phyloP scores from a whole-genome alignment of 2,329 filamentous ascomycete genomes.

The Fusarium devonianum region DNA sequence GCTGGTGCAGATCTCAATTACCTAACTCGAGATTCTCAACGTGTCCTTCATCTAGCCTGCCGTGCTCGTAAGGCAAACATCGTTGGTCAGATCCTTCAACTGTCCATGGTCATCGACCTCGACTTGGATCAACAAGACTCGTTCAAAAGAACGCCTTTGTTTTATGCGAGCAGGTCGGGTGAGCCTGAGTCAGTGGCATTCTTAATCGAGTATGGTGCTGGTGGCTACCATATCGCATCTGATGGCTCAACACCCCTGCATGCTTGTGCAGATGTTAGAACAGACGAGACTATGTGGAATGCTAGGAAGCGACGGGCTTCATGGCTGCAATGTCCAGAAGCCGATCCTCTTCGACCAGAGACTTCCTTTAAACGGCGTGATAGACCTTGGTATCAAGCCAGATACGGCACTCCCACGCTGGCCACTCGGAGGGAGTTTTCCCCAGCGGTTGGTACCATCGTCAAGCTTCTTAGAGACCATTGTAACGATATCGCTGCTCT shows the following conservation, averaged over 20 bases:
- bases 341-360: slow-evolving; percentile 11
- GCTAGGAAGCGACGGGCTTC: neutral
- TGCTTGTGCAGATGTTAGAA: slow-evolving; percentile 22
- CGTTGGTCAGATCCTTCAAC: slow-evolving; percentile 14
- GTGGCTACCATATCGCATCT: neutral
- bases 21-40: slow-evolving; percentile 25
- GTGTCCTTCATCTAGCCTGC: slow-evolving; percentile 30
- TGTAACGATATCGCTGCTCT: neutral
- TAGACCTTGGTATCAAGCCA: neutral
- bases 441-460: slow-evolving; percentile 7
- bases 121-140: slow-evolving; percentile 25
- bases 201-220: slow-evolving; percentile 22
- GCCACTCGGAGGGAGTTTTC: neutral
- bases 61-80: slow-evolving; percentile 24
- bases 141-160: slow-evolving; percentile 27
- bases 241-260: slow-evolving; percentile 18
- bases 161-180: slow-evolving; percentile 33
- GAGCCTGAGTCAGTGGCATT: slow-evolving; percentile 24
- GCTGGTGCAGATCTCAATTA: slow-evolving; percentile 8
- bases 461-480: slow-evolving; percentile 21
- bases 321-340: neutral
- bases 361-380: rapidly evolving
- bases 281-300: slow-evolving; percentile 26
- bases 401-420: neutral
- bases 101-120: neutral